Base-by-base conservation (phyloP, 768 basidiomycete genomes). In the Plicaturopsis crispa region DNA sequence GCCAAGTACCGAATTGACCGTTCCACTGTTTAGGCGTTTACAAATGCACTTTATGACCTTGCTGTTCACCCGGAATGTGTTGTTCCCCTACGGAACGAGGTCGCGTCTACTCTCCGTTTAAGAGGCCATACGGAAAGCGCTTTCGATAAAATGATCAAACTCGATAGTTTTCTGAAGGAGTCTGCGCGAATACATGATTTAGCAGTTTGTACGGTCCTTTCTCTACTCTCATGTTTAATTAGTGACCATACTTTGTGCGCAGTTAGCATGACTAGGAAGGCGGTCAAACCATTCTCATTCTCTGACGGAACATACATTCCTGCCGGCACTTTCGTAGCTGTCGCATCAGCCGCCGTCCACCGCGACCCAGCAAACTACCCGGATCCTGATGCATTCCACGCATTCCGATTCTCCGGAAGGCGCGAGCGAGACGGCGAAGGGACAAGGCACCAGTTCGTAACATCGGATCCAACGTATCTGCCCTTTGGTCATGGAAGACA, bases 121-220 rank as follows among this genome's bases (percentile, higher is more conserved):
- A 53, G 65, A 0, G 62, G 50, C 16, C 65, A 57, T 53, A 46
- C 47, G 1, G 60, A 57, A 33, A 36, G 28, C 0, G 47, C 50
- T 4, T 17, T 65, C 17, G 42, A 23, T 12, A 55, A 57, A 26
- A 54, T 64, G 53, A 56, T 46, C 45, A 61, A 60, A 41, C 32
- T 68, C 5, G 66, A 70, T 38, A 69, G 62, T 39, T 67, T 70
- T 35, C 30, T 70, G 30, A 62, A 55, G 38, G 69, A 69, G 43
- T 59, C 61, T 3, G 52, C 57, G 24, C 59, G 65, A 0, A 40
- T 56, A 5, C 47, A 60, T 6, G 63, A 61, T 7, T 52, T 62
- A 16, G 59, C 48, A 13, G 28, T 41, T 2, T 20, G 61, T 63
- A 28, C 5, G 62, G 48, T 35, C 16, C 17, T 33, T 17, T 36